Evolutionary conservation across 2,329 filamentous ascomycete genomes (phyloP), one percentile per base, ranked within the genome.

Genomic region (Arachnopeziza araneosa): DNA sequence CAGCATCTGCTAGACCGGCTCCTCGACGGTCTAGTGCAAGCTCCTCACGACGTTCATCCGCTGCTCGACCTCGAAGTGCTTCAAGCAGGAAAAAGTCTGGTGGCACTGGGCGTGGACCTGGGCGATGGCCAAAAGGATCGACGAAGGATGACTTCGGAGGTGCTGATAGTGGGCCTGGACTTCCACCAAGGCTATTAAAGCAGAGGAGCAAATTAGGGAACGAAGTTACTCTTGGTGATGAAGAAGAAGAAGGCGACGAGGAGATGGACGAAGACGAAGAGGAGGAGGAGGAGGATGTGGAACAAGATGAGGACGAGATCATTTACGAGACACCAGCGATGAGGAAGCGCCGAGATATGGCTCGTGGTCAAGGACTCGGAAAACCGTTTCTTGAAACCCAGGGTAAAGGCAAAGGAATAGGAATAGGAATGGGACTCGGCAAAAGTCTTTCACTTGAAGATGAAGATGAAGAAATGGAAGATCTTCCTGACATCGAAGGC

Each of bases 121-220:
- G 85, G 0, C 79, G 85, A 50, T 88, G 84, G 83, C 85, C 85
- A 0, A 88, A 87, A 69, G 85, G 85, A 5, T 87, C 84, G 0
- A 88, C 86, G 72, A 88, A 88, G 71, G 82, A 82, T 49, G 85
- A 88, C 67, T 88, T 88, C 59, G 84, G 84, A 0, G 87, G 87
- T 63, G 85, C 85, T 0, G 82, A 83, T 36, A 87, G 84, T 66
- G 85, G 84, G 1, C 85, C 85, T 1, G 85, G 85, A 1, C 73
- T 87, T 21, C 84, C 85, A 0, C 85, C 85, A 2, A 78, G 77
- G 52, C 52, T 69, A 14, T 19, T 63, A 8, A 72, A 70, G 36
- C 63, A 69, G 57, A 65, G 67, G 59, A 72, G 71, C 56, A 66
- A 62, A 53, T 60, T 73, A 14, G 70, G 69, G 21, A 69, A 69